Base-by-base conservation (phyloP, 768 basidiomycete species). In the Amanita muscaria region DNA sequence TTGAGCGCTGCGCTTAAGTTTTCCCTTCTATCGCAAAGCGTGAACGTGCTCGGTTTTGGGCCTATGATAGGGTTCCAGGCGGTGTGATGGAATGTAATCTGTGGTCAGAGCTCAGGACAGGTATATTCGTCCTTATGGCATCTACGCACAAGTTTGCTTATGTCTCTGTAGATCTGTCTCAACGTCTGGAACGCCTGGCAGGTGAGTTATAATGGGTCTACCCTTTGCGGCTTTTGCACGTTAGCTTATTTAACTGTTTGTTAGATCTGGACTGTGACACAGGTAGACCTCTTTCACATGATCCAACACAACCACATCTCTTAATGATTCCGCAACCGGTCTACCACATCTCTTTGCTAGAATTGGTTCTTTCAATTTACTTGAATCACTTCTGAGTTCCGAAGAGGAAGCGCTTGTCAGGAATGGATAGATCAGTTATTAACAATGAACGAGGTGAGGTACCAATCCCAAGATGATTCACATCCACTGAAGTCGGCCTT, bases 281-380 rank as follows among this genome's bases (percentile, higher is more conserved):
- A 15, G 15, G 32, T 10, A 31, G 33, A 35, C 42, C n/a, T 27
- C 35, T 16, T 35, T 45, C 7, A 14, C 19, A n/a, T 25, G 44
- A 3, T 45, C 44, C 19, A 37, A 45, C n/a, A 38, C 44, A 14
- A 38, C 35, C 15, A 45, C 44, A 19, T 37, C 44, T 5, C 38
- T n/a, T 37, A 29, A 25, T 10, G 44, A 14, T 35, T 45, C 8
- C 34, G 44, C 5, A 36, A 21, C 14, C 44, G 36, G 6, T 35
- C 10, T 30, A 37, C 12, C 44, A 37, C 27, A 38, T 15, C 14
- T n/a, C 16, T 25, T 38, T 35, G 6, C 36, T 35, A n/a, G 35
- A 29, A n/a, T 45, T 45, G 22, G 36, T 19, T 3, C 29, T 35
- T 22, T 38, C 44, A 5, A 45, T 27, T 38, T 45, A 38, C 44